Percentiles rank a stretch among this genome's conserved stretches.
Conservation (phyloP, 2,329 filamentous ascomycete genomes). For the Calonectria crousiana region DNA sequence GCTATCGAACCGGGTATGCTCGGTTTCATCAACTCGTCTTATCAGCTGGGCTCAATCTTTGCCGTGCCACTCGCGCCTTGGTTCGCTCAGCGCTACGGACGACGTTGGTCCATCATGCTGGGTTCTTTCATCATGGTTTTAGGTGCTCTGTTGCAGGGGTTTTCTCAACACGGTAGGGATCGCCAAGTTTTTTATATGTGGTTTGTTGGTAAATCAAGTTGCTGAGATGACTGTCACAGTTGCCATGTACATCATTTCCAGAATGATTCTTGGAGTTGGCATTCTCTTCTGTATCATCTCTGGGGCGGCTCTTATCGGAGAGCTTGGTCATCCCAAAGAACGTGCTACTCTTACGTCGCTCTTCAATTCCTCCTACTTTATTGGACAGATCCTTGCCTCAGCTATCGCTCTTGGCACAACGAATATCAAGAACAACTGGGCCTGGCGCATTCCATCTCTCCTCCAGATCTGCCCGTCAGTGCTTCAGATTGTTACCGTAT, state of each 20-base stretch:
- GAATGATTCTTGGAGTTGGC: conserved; percentile 72
- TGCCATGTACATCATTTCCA: conserved; percentile 71
- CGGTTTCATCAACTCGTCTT: conserved; percentile 66
- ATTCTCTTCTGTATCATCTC: conserved; percentile 71
- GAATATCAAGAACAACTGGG: conserved; percentile 52
- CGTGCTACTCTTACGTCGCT: conserved; percentile 61
- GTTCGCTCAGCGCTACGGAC: conserved; percentile 60
- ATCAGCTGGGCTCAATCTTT: conserved; percentile 67
- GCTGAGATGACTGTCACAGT: conserved; percentile 45
- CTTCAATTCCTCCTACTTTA: conserved; percentile 63
- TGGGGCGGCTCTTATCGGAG: conserved; percentile 69
- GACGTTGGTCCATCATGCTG: conserved; percentile 65
- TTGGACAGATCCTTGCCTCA: conserved; percentile 42
- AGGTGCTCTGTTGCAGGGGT: conserved; percentile 68
- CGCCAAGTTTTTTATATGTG: background rate
- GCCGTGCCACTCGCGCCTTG: conserved; percentile 66
- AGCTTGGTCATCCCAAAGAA: conserved; percentile 71
- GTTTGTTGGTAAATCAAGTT: background rate
- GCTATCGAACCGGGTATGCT: conserved; percentile 48
- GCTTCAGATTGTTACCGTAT: conserved; percentile 10
- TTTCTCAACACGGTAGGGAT: conserved; percentile 55
- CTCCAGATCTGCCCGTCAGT: conserved; percentile 53
- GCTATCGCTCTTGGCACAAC: conserved; percentile 53
- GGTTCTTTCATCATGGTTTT: conserved; percentile 67
- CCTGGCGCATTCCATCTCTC: conserved; percentile 62